Base-by-base conservation (phyloP, 1,284 basidiomycete species). In the Gomphus bonarii region DNA sequence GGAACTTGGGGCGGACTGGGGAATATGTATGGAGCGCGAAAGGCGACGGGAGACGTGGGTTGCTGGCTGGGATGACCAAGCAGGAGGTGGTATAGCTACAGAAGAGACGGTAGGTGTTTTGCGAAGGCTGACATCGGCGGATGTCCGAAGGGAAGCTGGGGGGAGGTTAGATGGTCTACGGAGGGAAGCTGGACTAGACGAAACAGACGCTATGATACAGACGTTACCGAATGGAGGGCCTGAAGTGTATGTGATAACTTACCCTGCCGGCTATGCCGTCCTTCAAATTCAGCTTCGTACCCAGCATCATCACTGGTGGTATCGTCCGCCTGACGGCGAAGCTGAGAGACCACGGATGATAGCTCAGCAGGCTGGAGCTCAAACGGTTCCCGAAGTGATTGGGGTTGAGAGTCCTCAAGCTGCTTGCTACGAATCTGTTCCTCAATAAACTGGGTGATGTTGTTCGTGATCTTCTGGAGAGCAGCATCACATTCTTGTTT, bases 401-500 rank as follows among this genome's bases (percentile, higher is more conserved):
- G 62, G 8, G 33, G 62, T 51, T 63, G 61, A n/a, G 61, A 61
- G 30, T 61, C 62, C 60, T 90, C 86, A 59, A 75, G 78, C 61
- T 88, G 84, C 54, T 86, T 76, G 51, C 38, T 25, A 42, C 56
- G 56, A 20, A 95, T 78, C 62, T 86, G 81, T 65, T 92, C 86
- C 72, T 99, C 95, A 63, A 97, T 97, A 72, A 92, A 97, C 31
- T 82, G 73, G 60, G 95, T 95, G 75, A 99, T 94, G 59, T 85
- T 90, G 68, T 90, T 86, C 55, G 95, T 90, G 65, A 97, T 90
- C 64, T 91, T 86, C 66, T 87, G 84, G 11, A 99, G 80, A 67
- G 97, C 93, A 72, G 89, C 89, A 79, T 99, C 94, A 75, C 95
- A 99, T 63, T 91, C 88, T 56, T 88, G 84, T 75, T 99, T 99